Conservation (phyloP, 2,329 filamentous ascomycete species). For the Colletotrichum simmondsii region DNA sequence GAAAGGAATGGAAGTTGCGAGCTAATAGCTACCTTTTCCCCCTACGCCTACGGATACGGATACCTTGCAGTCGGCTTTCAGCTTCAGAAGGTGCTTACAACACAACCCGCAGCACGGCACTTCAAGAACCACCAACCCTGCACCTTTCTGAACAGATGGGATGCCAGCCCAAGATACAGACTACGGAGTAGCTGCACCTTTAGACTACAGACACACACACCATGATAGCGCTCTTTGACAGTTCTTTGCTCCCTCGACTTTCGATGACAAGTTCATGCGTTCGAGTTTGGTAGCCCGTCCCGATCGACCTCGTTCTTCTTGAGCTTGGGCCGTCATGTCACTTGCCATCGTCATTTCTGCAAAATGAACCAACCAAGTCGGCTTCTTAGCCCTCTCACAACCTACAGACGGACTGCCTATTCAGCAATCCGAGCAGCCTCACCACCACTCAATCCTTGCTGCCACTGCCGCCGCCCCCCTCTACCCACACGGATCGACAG, state of each 20-base stretch:
- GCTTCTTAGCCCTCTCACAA: neutral
- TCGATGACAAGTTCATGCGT: neutral
- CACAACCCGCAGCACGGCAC: too few species aligned
- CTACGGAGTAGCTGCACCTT: too few species aligned
- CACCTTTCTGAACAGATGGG: too few species aligned
- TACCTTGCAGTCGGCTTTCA: too few species aligned
- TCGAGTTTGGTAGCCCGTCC: neutral
- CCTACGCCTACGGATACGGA: too few species aligned
- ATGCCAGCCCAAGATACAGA: too few species aligned
- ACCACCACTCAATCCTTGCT: conserved; percentile 7
- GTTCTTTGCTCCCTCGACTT: neutral
- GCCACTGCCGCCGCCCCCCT: neutral
- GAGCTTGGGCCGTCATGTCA: conserved; percentile 20
- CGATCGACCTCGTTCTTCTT: neutral
- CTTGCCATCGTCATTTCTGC: conserved; percentile 18
- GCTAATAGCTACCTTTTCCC: neutral
- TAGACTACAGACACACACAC: too few species aligned
- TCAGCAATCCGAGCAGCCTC: neutral
- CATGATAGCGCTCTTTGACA: too few species aligned
- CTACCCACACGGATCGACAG: neutral
- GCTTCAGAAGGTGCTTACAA: too few species aligned
- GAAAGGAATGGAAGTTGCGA: neutral
- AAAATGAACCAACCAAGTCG: conserved; percentile 12
- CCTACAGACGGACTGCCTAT: neutral
- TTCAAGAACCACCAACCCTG: too few species aligned